Conservation (phyloP, 2,329 filamentous ascomycete species). For the Chaetomiaceae sp. region DNA sequence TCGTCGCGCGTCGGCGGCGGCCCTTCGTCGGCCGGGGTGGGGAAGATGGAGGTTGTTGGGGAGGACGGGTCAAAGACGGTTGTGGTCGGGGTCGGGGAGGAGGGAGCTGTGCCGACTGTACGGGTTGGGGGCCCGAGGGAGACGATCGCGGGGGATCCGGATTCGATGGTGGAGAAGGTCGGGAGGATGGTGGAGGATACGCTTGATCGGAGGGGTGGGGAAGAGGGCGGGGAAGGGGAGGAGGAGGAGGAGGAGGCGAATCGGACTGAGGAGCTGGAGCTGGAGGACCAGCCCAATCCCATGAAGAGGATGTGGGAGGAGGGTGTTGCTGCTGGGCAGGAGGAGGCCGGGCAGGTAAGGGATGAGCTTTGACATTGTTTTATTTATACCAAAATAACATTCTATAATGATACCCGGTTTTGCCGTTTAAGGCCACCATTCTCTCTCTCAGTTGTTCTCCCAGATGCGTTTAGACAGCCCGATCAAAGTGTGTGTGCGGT, state of each 20-base stretch:
- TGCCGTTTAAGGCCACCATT: neutral
- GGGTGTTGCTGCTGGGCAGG: conserved; percentile 4
- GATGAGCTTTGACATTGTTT: conserved; percentile 33
- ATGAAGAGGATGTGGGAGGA: conserved; percentile 62
- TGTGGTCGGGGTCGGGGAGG: conserved; percentile 32
- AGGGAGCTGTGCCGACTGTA: conserved; percentile 46
- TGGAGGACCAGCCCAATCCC: conserved; percentile 43
- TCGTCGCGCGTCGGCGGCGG: conserved; percentile 23
- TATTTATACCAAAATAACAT: neutral
- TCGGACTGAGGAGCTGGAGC: conserved; percentile 21
- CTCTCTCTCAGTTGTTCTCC: too few relatives aligned
- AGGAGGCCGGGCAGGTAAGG: conserved; percentile 22
- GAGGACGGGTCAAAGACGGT: conserved; percentile 23
- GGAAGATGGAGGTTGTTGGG: conserved; percentile 27
- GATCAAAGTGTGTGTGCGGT: too few relatives aligned
- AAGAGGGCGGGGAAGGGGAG: conserved; percentile 31
- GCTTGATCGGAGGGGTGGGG: conserved; percentile 30
- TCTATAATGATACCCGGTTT: neutral
- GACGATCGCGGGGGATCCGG: conserved; percentile 30
- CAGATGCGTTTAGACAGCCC: too few relatives aligned
- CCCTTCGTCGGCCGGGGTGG: conserved; percentile 4
- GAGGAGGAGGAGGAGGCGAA: conserved; percentile 32
- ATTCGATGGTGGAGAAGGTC: conserved; percentile 50
- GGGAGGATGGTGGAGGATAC: conserved; percentile 41
- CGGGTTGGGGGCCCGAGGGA: conserved; percentile 41